These are phyloP conservation scores for Penicillium crustosum DNA, from an alignment of 2,329 filamentous ascomycete species.

Conservation along the genomic window DNA sequence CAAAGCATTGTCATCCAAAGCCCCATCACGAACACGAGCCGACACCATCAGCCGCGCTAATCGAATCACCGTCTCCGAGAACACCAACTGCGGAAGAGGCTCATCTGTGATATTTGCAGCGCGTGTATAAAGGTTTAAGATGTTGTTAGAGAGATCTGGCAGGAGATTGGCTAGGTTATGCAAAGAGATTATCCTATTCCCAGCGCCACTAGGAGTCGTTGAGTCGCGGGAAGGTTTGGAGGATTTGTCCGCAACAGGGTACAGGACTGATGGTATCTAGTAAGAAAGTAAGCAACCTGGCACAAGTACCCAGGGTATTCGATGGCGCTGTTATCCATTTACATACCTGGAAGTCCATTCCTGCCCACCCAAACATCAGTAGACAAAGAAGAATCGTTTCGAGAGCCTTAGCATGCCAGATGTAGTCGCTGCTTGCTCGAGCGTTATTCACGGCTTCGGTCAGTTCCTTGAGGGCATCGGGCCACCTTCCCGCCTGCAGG, in stretches of 20 bases:
- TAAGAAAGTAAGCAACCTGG: neutral
- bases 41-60: constrained; percentile 54
- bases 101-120: constrained; percentile 54
- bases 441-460: constrained; percentile 75
- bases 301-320: neutral
- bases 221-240: constrained; percentile 45
- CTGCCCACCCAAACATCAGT: constrained; percentile 79
- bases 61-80: constrained; percentile 58
- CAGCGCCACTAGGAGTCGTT: constrained; percentile 44
- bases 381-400: constrained; percentile 83
- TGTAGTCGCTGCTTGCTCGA: constrained; percentile 78
- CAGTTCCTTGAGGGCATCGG: constrained; percentile 80
- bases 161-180: constrained; percentile 55
- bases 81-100: constrained; percentile 54
- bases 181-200: constrained; percentile 48
- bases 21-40: constrained; percentile 52
- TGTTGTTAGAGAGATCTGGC: constrained; percentile 58
- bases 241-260: constrained; percentile 51
- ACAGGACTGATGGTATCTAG: constrained; percentile 56
- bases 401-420: constrained; percentile 97
- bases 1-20: constrained; percentile 52
- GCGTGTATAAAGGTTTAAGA: constrained; percentile 56
- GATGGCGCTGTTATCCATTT: neutral
- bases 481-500: constrained; percentile 86
- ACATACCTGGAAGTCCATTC: constrained; percentile 67